These are phyloP conservation scores for Apiospora rasikravindrae DNA, from an alignment of 2,329 filamentous ascomycete species.

Conservation along the genomic window DNA sequence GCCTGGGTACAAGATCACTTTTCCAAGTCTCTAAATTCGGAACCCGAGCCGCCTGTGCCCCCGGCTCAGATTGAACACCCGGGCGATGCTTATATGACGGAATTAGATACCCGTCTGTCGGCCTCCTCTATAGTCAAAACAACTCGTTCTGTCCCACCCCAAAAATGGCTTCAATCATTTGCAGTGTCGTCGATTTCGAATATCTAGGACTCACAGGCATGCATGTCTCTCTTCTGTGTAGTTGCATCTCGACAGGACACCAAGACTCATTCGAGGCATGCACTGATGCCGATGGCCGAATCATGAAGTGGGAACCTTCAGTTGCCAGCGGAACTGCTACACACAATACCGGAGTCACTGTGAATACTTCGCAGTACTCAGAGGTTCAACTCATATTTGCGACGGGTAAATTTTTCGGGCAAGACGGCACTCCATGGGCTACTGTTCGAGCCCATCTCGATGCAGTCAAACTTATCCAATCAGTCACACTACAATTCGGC, in stretches of 20 bases:
- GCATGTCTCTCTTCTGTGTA: slow-evolving; percentile 5
- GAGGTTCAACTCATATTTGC: not conserved
- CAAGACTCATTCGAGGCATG: not conserved
- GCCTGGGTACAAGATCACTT: too few relatives aligned
- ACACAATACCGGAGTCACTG: too few relatives aligned
- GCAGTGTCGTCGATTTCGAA: slow-evolving; percentile 4
- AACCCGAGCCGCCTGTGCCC: too few relatives aligned
- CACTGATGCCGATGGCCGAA: slow-evolving; percentile 7
- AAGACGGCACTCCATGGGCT: not conserved
- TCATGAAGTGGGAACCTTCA: not conserved
- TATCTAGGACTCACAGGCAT: not conserved
- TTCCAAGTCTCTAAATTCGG: too few relatives aligned
- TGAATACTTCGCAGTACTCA: not conserved
- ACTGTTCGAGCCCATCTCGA: not conserved
- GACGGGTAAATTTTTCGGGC: not conserved
- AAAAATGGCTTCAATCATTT: not conserved
- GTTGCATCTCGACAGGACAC: not conserved
- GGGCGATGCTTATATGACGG: not conserved
- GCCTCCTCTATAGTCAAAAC: not conserved
- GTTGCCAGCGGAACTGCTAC: not conserved
- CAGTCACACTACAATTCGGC: not conserved
- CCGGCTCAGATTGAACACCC: too few relatives aligned
- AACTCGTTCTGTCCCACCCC: not conserved
- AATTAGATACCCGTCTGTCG: not conserved
- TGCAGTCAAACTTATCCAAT: not conserved